Evolutionary conservation across 2,329 filamentous ascomycete genomes (phyloP).

Genomic region (Fusarium pseudocircinatum): DNA sequence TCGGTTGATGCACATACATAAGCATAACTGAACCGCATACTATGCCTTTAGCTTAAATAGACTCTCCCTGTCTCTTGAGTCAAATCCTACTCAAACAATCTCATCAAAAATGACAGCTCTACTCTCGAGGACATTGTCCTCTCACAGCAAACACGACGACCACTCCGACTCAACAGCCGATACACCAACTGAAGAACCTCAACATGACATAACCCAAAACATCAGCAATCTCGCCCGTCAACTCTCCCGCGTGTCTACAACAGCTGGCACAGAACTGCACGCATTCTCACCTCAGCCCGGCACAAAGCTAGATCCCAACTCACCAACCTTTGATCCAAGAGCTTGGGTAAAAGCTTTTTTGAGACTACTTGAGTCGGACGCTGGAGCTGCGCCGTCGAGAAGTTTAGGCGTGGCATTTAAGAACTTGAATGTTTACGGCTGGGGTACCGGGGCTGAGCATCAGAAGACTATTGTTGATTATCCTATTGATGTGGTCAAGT

Average conservation of each 20-base stretch:
- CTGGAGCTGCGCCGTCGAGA: conserved; percentile 33
- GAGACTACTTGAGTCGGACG: conserved; percentile 40
- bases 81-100: background rate
- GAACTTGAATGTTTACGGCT: conserved; percentile 42
- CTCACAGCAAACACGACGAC: background rate
- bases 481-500: conserved; percentile 23
- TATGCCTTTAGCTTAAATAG: background rate
- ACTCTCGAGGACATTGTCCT: background rate
- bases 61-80: background rate
- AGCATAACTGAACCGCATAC: background rate
- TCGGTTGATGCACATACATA: background rate
- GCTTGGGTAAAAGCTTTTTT: conserved; percentile 44
- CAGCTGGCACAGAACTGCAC: conserved; percentile 20
- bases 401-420: conserved; percentile 43
- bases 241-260: conserved; percentile 19
- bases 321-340: conserved; percentile 39
- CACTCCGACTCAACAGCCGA: conserved; percentile 10
- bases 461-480: conserved; percentile 41
- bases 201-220: background rate
- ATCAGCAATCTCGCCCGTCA: conserved; percentile 29
- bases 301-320: conserved; percentile 38
- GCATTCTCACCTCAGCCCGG: conserved; percentile 36
- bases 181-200: background rate
- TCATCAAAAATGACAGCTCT: background rate
- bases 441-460: conserved; percentile 36